These are phyloP conservation scores for Cairneyella variabilis DNA, from an alignment of 495 filamentous ascomycete species.

Conservation along the genomic window DNA sequence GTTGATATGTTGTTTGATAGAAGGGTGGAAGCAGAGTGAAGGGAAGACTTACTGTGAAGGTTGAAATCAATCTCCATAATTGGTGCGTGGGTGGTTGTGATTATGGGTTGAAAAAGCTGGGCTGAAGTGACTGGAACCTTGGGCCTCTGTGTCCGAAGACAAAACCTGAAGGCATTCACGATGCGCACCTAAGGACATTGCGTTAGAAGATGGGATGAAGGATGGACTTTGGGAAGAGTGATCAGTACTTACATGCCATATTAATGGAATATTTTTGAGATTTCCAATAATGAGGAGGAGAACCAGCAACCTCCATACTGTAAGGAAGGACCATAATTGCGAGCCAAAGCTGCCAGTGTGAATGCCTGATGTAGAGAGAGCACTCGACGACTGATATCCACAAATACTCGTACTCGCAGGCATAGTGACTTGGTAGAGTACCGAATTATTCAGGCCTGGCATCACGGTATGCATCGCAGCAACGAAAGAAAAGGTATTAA, in stretches of 20 bases:
- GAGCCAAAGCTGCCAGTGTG: background rate
- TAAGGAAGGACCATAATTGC: constrained; percentile 9
- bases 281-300: constrained; percentile 13
- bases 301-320: constrained; percentile 12
- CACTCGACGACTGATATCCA: background rate
- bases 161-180: constrained; percentile 31
- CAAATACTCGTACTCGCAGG: constrained; percentile 1
- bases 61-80: constrained; percentile 35
- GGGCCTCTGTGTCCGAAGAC: constrained; percentile 26
- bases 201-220: no score
- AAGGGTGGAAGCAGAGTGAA: background rate
- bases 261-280: constrained; percentile 16
- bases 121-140: constrained; percentile 21
- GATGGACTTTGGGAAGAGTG: no score
- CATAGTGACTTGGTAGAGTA: background rate
- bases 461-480: background rate
- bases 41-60: constrained; percentile 25
- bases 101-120: constrained; percentile 32
- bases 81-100: constrained; percentile 28
- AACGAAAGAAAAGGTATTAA: background rate
- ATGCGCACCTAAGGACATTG: constrained; percentile 13
- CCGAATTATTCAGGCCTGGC: background rate
- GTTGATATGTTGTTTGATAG: background rate
- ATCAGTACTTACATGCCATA: constrained; percentile 20
- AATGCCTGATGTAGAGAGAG: background rate